Evolutionary conservation across 2,329 filamentous ascomycete genomes (phyloP), one percentile per base, ranked within the genome.

Genomic region (Bimuria novae-zelandiae): DNA sequence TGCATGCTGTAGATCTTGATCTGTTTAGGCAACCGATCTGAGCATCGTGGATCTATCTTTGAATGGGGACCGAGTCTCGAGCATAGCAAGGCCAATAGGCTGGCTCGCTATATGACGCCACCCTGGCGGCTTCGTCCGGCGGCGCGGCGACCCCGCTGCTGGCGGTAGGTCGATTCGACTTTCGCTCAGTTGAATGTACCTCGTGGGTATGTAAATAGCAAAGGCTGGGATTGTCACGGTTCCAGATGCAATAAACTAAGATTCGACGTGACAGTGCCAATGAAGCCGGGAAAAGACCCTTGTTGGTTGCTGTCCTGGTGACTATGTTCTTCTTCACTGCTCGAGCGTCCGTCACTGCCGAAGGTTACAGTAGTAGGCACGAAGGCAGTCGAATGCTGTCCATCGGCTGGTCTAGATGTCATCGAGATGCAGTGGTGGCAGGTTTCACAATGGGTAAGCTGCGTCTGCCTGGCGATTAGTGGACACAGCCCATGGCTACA

Each of bases 201-300:
- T 19, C 27, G 27, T 43, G n/a, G n/a, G 30, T 36, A 27, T 4
- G 14, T 19, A 12, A 21, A 16, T 36, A 3, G 44, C 16, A 29
- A 21, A 8, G n/a, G 7, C 7, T 4, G 44, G 37, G 32, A 7
- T 40, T 32, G 16, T 19, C 36, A 27, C 30, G 47, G 47, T 37
- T 42, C 37, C 36, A 49, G 47, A 36, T 42, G 36, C 36, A 35
- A 49, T 19, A 36, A 42, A 23, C 30, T 19, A 49, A 35, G 21
- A n/a, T 8, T 33, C 27, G 7, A 17, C 19, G 33, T 23, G 16
- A 25, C 22, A 14, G n/a, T 47, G 22, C 33, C 21, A 17, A 7
- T 37, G n/a, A 2, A 17, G 33, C 22, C 21, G 23, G 23, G 19
- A 11, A 23, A 23, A 8, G 33, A 37, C n/a, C 22, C 17, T 8